Evolutionary conservation across 2,329 filamentous ascomycete genomes (phyloP), one percentile per base, ranked within the genome.

Genomic region (Colletotrichum lindemuthianum): DNA sequence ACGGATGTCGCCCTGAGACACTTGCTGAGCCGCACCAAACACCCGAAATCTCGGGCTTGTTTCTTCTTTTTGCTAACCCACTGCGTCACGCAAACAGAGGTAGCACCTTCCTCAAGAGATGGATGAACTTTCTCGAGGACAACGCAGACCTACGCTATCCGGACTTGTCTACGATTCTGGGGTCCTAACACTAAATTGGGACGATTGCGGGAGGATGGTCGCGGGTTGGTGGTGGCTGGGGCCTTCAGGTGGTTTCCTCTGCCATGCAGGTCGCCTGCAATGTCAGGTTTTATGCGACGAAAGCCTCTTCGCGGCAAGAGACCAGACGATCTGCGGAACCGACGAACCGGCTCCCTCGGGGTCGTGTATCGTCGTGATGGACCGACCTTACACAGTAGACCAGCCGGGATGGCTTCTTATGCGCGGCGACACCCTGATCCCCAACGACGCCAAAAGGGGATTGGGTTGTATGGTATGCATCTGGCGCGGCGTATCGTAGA

Each of bases 61-160:
- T 59, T 56, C 53, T 48, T 61, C 63, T 58, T 59, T 63, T 59
- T 60, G 44, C 63, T 68, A 50, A 67, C 66, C 37, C 51, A 61
- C 13, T 50, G 12, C 59, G 53, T 57, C 69, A 70, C 58, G 70
- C 67, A 45, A 50, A 69, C 71, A 97, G 92, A 78, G 94, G 94
- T 32, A 93, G 92, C 77, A 84, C 83, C 63, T 98, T 97, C 74
- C 83, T 98, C 67, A 93, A 92, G 77, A 84, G 84, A 67, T 98
- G 95, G 96, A 97, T 97, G 92, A 86, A 84, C 9, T 95, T 91
- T 75, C 82, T 98, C 36, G 95, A 98, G 77, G 92, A 97, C 68
- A 83, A 97, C 72, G 91, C 93, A 8, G 95, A 98, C 79, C 79
- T 98, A 70, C 84, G 96, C 73, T 98, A 97, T 78, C 93, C 95